Evolutionary conservation across 164 flowering plant genomes (phyloP).

Genomic region (Taxillus chinensis): DNA sequence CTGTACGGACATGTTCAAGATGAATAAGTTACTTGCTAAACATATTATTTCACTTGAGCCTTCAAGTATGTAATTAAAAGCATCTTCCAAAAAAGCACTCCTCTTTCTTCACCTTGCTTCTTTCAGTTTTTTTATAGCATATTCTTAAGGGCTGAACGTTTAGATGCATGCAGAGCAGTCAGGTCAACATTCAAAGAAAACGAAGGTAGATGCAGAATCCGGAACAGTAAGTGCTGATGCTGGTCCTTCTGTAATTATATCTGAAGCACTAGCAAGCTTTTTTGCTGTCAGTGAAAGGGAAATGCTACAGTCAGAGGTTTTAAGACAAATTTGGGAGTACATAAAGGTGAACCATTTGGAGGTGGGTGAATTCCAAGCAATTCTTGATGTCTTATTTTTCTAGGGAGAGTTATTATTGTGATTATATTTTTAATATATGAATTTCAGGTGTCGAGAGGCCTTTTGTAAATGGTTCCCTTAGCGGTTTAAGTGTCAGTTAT

Average conservation of each 20-base stretch:
- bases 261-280: slow-evolving; percentile 72
- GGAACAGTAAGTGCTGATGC: slow-evolving; percentile 28
- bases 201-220: slow-evolving; percentile 41
- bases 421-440: too few species aligned
- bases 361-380: slow-evolving; percentile 30
- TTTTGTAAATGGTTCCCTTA: too few species aligned
- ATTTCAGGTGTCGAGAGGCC: too few species aligned
- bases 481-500: too few species aligned
- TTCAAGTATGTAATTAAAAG: slow-evolving; percentile 35
- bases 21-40: slow-evolving; percentile 55
- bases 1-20: slow-evolving; percentile 19
- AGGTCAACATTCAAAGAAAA: slow-evolving; percentile 38
- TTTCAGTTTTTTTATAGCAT: too few species aligned
- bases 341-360: slow-evolving; percentile 59
- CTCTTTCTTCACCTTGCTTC: too few species aligned
- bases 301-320: slow-evolving; percentile 61
- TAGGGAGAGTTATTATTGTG: too few species aligned
- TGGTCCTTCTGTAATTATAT: slow-evolving; percentile 42
- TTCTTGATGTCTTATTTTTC: neutral
- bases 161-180: slow-evolving; percentile 41
- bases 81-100: too few species aligned
- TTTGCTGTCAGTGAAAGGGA: slow-evolving; percentile 63
- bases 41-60: slow-evolving; percentile 56
- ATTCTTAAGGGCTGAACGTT: neutral
- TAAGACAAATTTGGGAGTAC: slow-evolving; percentile 63